These are phyloP conservation scores for Saraca asoca DNA, from an alignment of 331 rosid species.

Conservation along the genomic window DNA sequence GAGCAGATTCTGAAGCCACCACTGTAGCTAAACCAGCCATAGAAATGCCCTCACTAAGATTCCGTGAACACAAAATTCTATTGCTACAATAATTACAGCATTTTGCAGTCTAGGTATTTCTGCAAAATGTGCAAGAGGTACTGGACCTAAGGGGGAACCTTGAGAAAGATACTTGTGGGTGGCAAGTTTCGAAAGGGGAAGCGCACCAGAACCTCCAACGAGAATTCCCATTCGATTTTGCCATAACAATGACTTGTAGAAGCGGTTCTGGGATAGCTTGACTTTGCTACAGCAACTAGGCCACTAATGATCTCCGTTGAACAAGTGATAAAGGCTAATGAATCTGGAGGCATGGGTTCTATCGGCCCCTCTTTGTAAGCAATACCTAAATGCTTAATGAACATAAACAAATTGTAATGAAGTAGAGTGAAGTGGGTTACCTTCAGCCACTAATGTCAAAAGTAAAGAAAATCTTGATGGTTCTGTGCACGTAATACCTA, in stretches of 20 bases:
- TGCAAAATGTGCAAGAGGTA: not conserved
- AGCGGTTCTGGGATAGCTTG: too few relatives aligned
- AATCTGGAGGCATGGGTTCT: slow-evolving; percentile 16
- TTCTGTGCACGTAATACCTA: too few relatives aligned
- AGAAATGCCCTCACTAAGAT: slow-evolving; percentile 5
- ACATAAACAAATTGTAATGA: too few relatives aligned
- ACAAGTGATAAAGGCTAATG: slow-evolving; percentile 2
- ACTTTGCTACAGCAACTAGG: too few relatives aligned
- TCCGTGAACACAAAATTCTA: not conserved
- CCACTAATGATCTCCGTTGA: too few relatives aligned
- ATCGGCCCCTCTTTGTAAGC: slow-evolving; percentile 10
- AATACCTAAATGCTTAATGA: too few relatives aligned
- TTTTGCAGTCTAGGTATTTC: not conserved
- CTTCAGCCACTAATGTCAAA: too few relatives aligned
- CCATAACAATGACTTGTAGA: too few relatives aligned
- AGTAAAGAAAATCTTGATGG: too few relatives aligned
- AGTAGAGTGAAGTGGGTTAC: too few relatives aligned
- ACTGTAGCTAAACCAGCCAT: slow-evolving; percentile 27
- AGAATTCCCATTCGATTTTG: slow-evolving; percentile 8
- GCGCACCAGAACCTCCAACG: slow-evolving; percentile 5
- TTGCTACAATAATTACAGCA: too few relatives aligned
- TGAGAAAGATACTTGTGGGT: not conserved
- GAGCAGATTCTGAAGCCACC: too few relatives aligned
- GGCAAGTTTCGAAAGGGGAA: not conserved
- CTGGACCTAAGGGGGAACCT: not conserved